Percentiles rank a stretch among this genome's conserved stretches.
Evolutionary conservation across 176 grass and related monocot genomes (phyloP).

Genomic region (Chloris gayana): DNA sequence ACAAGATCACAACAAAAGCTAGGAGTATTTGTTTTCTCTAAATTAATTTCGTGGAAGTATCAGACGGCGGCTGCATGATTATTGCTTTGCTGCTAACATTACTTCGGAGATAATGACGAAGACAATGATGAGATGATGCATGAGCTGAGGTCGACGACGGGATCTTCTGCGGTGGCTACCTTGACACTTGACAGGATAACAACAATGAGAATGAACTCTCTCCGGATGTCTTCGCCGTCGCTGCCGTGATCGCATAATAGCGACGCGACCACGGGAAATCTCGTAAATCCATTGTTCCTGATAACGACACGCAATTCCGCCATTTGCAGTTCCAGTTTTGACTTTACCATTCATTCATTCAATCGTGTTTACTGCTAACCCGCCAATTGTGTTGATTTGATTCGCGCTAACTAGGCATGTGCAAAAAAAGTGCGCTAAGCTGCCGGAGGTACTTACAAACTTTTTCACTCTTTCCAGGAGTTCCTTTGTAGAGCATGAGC

Average conservation of each 20-base stretch:
- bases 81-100: neutral
- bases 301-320: neutral
- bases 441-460: neutral
- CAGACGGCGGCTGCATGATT: neutral
- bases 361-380: neutral
- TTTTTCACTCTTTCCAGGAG: neutral
- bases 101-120: constrained; percentile 21
- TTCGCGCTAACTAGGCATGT: neutral
- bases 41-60: no score
- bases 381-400: neutral
- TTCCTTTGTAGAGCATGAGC: neutral
- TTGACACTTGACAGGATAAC: neutral
- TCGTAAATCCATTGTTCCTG: neutral
- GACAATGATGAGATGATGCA: neutral
- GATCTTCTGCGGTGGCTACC: neutral
- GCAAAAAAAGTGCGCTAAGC: neutral
- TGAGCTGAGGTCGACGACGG: neutral
- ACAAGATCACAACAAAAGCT: neutral
- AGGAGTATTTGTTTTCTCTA: no score
- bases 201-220: neutral
- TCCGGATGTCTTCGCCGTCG: neutral
- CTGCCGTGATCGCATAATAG: neutral
- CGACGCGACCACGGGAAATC: neutral
- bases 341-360: neutral
- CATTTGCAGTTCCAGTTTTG: neutral